Percentiles rank a stretch among this genome's conserved stretches.
phyloP scores from a whole-genome alignment of 441 rosid species.

The Manihot esculenta region DNA sequence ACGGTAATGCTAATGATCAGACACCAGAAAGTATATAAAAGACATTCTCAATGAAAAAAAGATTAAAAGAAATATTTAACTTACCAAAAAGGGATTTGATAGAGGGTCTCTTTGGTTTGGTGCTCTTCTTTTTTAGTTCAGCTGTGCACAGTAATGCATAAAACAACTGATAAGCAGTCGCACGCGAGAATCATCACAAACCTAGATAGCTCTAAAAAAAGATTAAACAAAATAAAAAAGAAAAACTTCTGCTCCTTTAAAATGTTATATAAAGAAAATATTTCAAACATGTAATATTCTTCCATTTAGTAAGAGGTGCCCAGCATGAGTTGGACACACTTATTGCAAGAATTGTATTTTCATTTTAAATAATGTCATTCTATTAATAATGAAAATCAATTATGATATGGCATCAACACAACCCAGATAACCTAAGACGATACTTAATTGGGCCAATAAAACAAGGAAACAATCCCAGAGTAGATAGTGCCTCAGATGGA shows the following conservation, averaged over 20 bases:
- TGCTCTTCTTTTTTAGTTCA: constrained; percentile 81
- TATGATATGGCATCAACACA: not conserved
- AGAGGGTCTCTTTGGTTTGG: constrained; percentile 92
- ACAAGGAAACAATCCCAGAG: constrained; percentile 1
- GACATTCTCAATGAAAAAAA: not conserved
- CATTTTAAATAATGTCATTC: not conserved
- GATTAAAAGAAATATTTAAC: constrained; percentile 16
- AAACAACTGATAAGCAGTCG: constrained; percentile 11
- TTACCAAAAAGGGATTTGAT: constrained; percentile 94
- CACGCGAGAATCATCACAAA: not conserved
- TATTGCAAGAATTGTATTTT: not conserved
- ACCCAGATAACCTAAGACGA: not conserved
- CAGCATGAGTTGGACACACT: not conserved
- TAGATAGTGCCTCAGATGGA: not conserved
- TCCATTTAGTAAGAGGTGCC: not conserved
- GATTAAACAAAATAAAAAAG: too few relatives aligned
- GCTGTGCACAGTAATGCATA: constrained; percentile 40
- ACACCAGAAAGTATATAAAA: not conserved
- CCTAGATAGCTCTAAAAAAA: not conserved
- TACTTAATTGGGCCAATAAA: not conserved
- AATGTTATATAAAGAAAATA: not conserved
- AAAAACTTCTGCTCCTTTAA: constrained; percentile 4
- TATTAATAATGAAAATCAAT: not conserved
- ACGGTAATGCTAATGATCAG: not conserved
- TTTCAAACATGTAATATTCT: not conserved